A percentile compares a stretch with the other conserved stretches of the same genome.
Conservation (phyloP, 2,329 filamentous ascomycete species). For the Fusarium pseudocircinatum region DNA sequence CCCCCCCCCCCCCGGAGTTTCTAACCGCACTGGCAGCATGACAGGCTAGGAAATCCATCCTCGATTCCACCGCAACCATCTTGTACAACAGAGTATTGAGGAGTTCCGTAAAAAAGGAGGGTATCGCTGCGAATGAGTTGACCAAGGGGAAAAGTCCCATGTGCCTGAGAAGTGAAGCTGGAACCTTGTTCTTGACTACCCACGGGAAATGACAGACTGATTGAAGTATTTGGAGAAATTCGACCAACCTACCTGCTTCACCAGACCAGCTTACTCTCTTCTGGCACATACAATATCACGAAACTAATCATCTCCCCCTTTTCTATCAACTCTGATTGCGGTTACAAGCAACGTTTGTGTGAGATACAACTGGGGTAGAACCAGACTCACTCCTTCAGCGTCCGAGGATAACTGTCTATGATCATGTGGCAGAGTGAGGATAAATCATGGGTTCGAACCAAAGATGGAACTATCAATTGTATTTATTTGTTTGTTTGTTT, state of each 20-base stretch:
- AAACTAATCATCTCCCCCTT: neutral
- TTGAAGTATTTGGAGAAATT: neutral
- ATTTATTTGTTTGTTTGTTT: conserved; percentile 22
- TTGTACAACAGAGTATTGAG: conserved; percentile 16
- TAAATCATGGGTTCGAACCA: neutral
- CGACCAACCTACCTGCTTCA: neutral
- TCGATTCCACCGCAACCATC: conserved; percentile 26
- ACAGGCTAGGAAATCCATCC: neutral
- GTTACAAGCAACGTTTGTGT: neutral
- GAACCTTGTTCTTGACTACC: neutral
- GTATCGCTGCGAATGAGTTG: conserved; percentile 22
- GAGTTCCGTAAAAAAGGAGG: conserved; percentile 28
- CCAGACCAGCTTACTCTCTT: neutral
- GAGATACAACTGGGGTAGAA: neutral
- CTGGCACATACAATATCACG: too few relatives aligned
- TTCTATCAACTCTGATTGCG: neutral
- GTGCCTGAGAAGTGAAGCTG: neutral
- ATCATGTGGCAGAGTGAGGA: neutral
- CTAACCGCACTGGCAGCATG: too few relatives aligned
- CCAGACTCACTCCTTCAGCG: neutral
- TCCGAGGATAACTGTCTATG: neutral
- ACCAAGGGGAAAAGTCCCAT: too few relatives aligned
- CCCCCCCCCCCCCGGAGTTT: too few relatives aligned
- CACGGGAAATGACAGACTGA: neutral
- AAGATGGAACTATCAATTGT: conserved; percentile 15